Conservation (phyloP, 208 protist genomes). For the Naegleria fowleri region DNA sequence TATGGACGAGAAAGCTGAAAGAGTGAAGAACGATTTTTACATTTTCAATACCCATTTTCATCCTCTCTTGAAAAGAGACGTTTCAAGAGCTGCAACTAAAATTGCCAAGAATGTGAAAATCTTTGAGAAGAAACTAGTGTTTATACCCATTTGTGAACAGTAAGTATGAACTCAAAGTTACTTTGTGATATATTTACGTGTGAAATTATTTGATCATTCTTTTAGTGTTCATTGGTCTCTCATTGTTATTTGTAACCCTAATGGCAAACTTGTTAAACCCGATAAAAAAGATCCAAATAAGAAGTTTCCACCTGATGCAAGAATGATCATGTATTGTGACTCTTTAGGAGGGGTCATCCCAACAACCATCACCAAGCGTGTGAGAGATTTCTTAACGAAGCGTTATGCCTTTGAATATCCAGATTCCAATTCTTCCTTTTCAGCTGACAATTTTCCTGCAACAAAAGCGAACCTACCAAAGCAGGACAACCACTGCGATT, state of each 20-base stretch:
- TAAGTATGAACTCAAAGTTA: not conserved
- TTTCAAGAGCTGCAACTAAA: not conserved
- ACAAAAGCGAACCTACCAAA: not conserved
- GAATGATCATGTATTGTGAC: not conserved
- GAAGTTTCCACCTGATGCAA: not conserved
- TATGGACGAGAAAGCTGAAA: not conserved
- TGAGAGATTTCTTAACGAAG: not conserved
- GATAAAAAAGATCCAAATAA: not conserved
- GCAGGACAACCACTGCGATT: not conserved
- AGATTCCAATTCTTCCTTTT: not conserved
- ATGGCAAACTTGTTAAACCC: not conserved
- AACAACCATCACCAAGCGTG: not conserved
- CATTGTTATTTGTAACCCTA: not conserved
- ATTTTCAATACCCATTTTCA: not conserved
- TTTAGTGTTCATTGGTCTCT: not conserved
- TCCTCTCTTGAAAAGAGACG: not conserved
- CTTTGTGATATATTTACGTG: no score
- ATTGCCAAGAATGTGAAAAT: not conserved
- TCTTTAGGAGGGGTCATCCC: not conserved
- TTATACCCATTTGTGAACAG: not conserved
- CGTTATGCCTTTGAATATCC: not conserved
- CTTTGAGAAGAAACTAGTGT: not conserved
- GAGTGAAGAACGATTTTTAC: not conserved
- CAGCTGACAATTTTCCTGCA: not conserved
- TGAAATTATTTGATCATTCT: no score